A percentile compares a stretch with the other conserved stretches of the same genome.
phyloP scores from a whole-genome alignment of 352 stramenopile species.

The Phytophthora hybrid region DNA sequence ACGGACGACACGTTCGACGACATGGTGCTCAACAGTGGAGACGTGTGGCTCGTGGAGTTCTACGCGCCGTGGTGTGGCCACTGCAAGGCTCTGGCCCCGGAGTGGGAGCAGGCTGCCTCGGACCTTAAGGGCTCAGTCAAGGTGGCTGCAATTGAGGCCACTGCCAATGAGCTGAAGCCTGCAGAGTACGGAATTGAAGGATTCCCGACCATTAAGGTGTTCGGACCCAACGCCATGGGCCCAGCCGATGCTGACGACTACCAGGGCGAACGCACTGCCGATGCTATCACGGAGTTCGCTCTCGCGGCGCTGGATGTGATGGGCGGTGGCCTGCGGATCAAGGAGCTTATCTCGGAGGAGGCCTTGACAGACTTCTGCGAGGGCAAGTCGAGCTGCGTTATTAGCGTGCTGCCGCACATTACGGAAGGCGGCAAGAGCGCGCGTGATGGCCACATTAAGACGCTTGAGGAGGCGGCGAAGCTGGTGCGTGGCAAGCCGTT shows the following conservation, averaged over 20 bases:
- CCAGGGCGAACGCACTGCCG: conserved; percentile 85
- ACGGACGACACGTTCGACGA: conserved; percentile 93
- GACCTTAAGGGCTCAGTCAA: conserved; percentile 91
- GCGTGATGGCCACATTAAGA: conserved; percentile 87
- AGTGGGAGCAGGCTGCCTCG: conserved; percentile 91
- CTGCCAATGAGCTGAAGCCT: conserved; percentile 91
- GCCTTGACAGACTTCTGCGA: conserved; percentile 86
- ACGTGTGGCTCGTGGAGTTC: conserved; percentile 96
- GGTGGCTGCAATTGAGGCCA: conserved; percentile 93
- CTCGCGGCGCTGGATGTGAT: conserved; percentile 77
- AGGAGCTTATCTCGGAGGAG: conserved; percentile 75
- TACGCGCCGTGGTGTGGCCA: conserved; percentile 96
- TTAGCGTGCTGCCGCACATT: conserved; percentile 92
- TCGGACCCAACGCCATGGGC: conserved; percentile 74
- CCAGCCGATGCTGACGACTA: conserved; percentile 83
- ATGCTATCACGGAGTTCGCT: conserved; percentile 82
- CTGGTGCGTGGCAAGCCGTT: conserved; percentile 91
- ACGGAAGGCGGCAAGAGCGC: conserved; percentile 86
- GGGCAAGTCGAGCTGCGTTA: conserved; percentile 90
- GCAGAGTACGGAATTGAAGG: conserved; percentile 91
- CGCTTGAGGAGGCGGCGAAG: conserved; percentile 85
- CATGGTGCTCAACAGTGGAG: conserved; percentile 89
- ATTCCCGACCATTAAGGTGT: conserved; percentile 97
- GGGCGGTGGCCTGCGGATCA: conserved; percentile 80
- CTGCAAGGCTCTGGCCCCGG: conserved; percentile 92